These are phyloP conservation scores for Globisporangium irregulare DNA, from an alignment of 352 stramenopile genomes.

Conservation along the genomic window DNA sequence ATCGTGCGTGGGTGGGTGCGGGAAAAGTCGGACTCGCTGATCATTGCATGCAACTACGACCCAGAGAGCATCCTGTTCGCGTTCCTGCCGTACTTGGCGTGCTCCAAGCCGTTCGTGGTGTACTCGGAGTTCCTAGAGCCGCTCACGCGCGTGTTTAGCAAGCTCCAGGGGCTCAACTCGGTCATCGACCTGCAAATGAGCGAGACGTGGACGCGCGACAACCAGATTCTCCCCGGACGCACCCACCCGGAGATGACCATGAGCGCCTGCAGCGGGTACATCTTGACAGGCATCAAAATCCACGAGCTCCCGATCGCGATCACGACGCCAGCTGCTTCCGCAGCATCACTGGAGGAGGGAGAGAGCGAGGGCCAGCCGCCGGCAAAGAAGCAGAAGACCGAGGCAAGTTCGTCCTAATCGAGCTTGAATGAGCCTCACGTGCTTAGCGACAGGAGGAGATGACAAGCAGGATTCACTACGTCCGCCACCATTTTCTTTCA, in stretches of 20 bases:
- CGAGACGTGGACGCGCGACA: slow-evolving; percentile 95
- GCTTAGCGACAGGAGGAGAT: neutral
- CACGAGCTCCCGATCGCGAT: slow-evolving; percentile 21
- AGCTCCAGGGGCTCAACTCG: slow-evolving; percentile 86
- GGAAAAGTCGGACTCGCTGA: slow-evolving; percentile 74
- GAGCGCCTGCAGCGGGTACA: slow-evolving; percentile 93
- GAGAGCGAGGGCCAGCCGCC: neutral
- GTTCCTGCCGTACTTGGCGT: slow-evolving; percentile 88
- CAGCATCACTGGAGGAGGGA: neutral
- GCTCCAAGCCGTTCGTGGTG: slow-evolving; percentile 94
- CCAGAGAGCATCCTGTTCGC: slow-evolving; percentile 81
- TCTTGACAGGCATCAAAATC: slow-evolving; percentile 94
- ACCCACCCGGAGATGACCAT: slow-evolving; percentile 97
- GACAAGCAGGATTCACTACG: neutral
- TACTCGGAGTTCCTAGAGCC: slow-evolving; percentile 94
- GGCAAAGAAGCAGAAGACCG: slow-evolving; percentile 20
- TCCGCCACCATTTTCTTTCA: neutral
- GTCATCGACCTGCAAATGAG: slow-evolving; percentile 94
- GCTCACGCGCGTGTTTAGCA: slow-evolving; percentile 87
- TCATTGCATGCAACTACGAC: slow-evolving; percentile 92
- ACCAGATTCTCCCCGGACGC: slow-evolving; percentile 91
- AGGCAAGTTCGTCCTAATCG: slow-evolving; percentile 10
- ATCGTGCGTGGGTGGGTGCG: slow-evolving; percentile 73
- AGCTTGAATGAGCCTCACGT: neutral
- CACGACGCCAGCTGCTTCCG: neutral